Base-by-base conservation (phyloP, 2,329 filamentous ascomycete species). In the Fusarium nematophilum region DNA sequence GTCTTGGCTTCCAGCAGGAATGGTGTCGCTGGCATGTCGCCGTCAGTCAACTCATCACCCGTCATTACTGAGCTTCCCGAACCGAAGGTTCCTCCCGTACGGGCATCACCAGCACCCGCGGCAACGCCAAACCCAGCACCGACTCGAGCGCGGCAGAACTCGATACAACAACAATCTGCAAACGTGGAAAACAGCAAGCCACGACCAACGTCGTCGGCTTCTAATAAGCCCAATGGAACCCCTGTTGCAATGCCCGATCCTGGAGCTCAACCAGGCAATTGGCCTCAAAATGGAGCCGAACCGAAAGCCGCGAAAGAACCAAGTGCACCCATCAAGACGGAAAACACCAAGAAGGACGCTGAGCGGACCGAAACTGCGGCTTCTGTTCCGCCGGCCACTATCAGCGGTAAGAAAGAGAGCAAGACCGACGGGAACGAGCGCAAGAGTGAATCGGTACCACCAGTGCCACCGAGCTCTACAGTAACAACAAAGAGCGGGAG, bases 111-210 rank as follows among this genome's bases (percentile, higher is more conserved):
- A 23, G 85, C 82, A 8, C 88, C 88, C 6, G 75, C 77, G 39
- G 76, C 77, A 54, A 75, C 78, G 25, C 78, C 86, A 53, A 85
- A 89, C 36, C 88, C 91, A 10, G 81, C 85, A 44, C 88, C 89
- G 5, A 87, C 90, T 6, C 86, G 92, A 64, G 86, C 87, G 30
- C 87, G 92, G 69, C 91, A 93, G 71, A 93, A 90, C 69, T 91
- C 90, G 13, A 83, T 86, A 49, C 84, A 21, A 6, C 84, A 21
- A 6, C 21, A 86, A 53, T 83, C 84, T 29, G 56, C 53, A n/a
- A 78, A 75, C 45, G 78, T 78, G 27, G 87, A 91, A 56, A 82
- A 80, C 59, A 70, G 76, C 49, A 81, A 82, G 50, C 76, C 81
- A 57, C 80, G 85, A 29, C 85, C 87, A 3, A 75, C 83, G 5